Evolutionary conservation across 2,329 filamentous ascomycete species (phyloP), one percentile per base, ranked within the genome.

Genomic region (Nectriaceae sp.): DNA sequence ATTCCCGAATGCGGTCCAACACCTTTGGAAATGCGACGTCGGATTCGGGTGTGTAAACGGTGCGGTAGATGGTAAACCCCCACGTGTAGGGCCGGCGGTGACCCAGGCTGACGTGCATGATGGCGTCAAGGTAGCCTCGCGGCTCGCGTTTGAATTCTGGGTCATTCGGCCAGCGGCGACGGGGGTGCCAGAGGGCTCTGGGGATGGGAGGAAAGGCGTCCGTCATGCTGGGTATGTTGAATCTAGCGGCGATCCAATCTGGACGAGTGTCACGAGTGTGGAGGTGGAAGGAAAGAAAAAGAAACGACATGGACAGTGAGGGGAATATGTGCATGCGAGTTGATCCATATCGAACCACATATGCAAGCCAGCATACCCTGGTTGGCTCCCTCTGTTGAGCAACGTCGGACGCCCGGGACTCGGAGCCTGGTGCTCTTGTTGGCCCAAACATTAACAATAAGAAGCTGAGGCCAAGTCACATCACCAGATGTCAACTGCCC

Each of bases 51-150:
- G 42, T 44, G 35, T 56, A 56, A 18, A 47, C 42, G 22, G 54
- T 54, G 44, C 46, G 49, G 26, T 50, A 54, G 35, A 56, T 45
- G 22, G 49, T 50, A 40, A 46, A 56, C 20, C 51, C 52, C 52
- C 49, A 52, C 29, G 42, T 50, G 13, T 49, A 56, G 20, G 41
- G 39, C 6, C 51, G 47, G 20, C 41, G 36, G 20, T 56, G 54
- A 13, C 41, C 41, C 11, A 6, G 15, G 20, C 41, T 44, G 29
- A 44, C 41, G 31, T 44, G 26, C 18, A 44, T 22, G 19, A 44
- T 36, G 20, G 41, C 6, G 11, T 44, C 41, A 8, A 44, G 31
- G 15, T 31, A 26, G 18, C 19, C 11, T 20, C 41, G 26, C 15
- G 41, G 31, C 20, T 44, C 29, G 15, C 41, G 41, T 15, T 22